phyloP scores from a whole-genome alignment of 805 yeast genomes.

The Phaffomyces opuntiae region DNA sequence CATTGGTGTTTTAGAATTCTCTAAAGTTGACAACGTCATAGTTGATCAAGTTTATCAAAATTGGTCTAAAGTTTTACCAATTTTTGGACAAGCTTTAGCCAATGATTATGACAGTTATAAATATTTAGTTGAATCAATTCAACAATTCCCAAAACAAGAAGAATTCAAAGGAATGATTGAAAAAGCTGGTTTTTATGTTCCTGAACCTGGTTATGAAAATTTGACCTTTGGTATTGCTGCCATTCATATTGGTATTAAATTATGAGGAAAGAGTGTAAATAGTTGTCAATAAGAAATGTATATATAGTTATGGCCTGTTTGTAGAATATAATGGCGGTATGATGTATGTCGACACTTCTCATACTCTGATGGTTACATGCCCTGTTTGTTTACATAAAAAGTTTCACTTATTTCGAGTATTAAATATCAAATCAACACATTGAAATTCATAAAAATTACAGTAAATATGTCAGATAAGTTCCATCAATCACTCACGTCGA shows the following conservation, averaged over 20 bases:
- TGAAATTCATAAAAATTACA: background rate
- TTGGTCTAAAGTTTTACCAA: slow-evolving; percentile 82
- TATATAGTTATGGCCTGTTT: background rate
- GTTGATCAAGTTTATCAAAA: slow-evolving; percentile 75
- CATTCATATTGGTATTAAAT: slow-evolving; percentile 90
- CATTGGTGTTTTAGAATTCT: slow-evolving; percentile 92
- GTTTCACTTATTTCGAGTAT: background rate
- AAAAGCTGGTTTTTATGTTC: slow-evolving; percentile 89
- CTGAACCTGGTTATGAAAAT: slow-evolving; percentile 88
- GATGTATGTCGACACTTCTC: too few species aligned
- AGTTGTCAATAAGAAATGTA: background rate
- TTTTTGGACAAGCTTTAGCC: slow-evolving; percentile 93
- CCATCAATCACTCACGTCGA: slow-evolving; percentile 15
- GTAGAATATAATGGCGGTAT: background rate
- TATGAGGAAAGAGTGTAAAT: slow-evolving; percentile 30
- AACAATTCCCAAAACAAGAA: slow-evolving; percentile 87
- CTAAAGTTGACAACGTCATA: slow-evolving; percentile 77
- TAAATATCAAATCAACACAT: background rate
- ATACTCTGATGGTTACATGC: too few species aligned
- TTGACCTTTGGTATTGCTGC: slow-evolving; percentile 94
- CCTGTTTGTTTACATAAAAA: too few species aligned
- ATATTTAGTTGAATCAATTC: slow-evolving; percentile 90
- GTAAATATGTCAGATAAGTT: slow-evolving; percentile 17
- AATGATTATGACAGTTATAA: slow-evolving; percentile 95
- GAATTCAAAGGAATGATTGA: slow-evolving; percentile 86